phyloP scores from a whole-genome alignment of 495 filamentous ascomycete species.

The Xylaria intraflava region DNA sequence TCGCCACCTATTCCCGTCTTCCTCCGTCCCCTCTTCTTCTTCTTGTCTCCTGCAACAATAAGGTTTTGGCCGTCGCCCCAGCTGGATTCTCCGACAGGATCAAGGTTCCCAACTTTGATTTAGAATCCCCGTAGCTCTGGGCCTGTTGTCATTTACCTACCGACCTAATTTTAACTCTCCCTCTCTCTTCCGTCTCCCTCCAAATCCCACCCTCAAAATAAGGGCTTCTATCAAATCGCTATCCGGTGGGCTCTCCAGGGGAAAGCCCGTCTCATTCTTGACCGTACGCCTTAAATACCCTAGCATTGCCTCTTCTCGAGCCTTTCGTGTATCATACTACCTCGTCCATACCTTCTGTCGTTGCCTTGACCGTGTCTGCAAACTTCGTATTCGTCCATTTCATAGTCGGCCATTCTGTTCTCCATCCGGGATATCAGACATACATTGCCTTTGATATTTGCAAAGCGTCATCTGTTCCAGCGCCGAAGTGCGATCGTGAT shows the following conservation, averaged over 20 bases:
- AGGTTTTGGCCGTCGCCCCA: conserved; percentile 4
- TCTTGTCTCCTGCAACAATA: conserved; percentile 1
- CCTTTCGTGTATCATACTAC: too few relatives aligned
- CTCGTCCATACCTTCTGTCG: too few relatives aligned
- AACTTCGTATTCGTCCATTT: background rate
- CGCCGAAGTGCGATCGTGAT: background rate
- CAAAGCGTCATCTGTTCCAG: background rate
- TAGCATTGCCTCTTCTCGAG: too few relatives aligned
- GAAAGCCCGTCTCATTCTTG: too few relatives aligned
- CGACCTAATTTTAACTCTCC: background rate
- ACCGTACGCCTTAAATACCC: too few relatives aligned
- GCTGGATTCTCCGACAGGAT: background rate
- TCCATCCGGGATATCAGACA: background rate
- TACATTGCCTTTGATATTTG: background rate
- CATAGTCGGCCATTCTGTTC: background rate
- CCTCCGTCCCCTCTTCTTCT: background rate
- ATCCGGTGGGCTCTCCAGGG: too few relatives aligned
- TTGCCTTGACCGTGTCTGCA: background rate
- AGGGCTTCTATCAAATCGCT: too few relatives aligned
- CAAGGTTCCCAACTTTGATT: background rate
- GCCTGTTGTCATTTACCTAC: background rate
- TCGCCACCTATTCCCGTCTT: background rate
- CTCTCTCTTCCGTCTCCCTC: background rate
- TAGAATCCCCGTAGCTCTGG: background rate
- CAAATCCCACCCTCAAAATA: background rate